Evolutionary conservation across 2,329 filamentous ascomycete genomes (phyloP).

Genomic region (Alternaria longipes): DNA sequence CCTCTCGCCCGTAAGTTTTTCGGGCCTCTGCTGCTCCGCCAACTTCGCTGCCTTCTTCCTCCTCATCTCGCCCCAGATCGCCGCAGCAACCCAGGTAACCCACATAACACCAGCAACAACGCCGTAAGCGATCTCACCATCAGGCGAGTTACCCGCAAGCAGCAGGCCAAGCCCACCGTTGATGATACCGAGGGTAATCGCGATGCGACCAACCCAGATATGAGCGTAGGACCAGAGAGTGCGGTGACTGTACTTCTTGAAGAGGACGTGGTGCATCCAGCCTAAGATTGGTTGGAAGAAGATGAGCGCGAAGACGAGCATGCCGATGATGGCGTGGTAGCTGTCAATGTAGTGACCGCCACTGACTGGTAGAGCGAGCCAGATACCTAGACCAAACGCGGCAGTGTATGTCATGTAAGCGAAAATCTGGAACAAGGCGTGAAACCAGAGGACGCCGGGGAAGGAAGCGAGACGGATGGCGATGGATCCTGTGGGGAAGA

Average conservation of each 20-base stretch:
- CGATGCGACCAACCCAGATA: conserved; percentile 63
- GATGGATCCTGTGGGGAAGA: conserved; percentile 58
- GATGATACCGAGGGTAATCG: conserved; percentile 63
- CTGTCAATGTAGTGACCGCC: conserved; percentile 49
- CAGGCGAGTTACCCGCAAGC: conserved; percentile 52
- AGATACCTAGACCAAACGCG: conserved; percentile 61
- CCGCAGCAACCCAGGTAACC: conserved; percentile 42
- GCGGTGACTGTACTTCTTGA: conserved; percentile 57
- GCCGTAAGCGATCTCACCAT: conserved; percentile 58
- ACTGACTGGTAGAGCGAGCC: neutral
- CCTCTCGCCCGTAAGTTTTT: neutral
- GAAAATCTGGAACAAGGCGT: conserved; percentile 59
- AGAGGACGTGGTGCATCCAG: conserved; percentile 61
- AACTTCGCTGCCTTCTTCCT: conserved; percentile 23
- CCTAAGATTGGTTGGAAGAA: conserved; percentile 65
- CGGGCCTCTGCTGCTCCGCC: neutral
- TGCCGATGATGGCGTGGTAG: conserved; percentile 64
- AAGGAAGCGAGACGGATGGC: conserved; percentile 55
- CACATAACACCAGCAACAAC: conserved; percentile 61
- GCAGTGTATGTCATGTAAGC: conserved; percentile 59
- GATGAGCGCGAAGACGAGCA: conserved; percentile 60
- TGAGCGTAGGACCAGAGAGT: conserved; percentile 61
- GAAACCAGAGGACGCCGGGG: conserved; percentile 55
- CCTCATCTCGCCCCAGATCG: conserved; percentile 39
- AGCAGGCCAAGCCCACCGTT: conserved; percentile 66